Evolutionary conservation across 163 green algal genomes (phyloP).

Genomic region (Trebouxia gelatinosa): DNA sequence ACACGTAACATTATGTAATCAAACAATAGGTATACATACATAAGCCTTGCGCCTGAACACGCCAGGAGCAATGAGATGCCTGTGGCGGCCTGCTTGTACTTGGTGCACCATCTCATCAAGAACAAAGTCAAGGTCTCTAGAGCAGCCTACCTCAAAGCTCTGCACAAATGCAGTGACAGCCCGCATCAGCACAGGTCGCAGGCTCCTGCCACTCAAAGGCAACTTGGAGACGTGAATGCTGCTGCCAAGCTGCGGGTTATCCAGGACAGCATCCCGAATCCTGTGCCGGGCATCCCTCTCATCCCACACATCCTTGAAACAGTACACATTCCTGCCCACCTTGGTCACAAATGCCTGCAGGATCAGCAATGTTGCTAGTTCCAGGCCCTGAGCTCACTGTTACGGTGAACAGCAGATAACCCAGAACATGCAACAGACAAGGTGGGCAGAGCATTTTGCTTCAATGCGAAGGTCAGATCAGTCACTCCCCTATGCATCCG

Average conservation of each 20-base stretch:
- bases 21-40: not conserved
- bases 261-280: not conserved
- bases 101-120: not conserved
- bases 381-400: not conserved
- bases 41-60: too few relatives aligned
- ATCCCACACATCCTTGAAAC: slow-evolving; percentile 1
- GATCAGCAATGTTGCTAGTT: not conserved
- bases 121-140: not conserved
- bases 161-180: not conserved
- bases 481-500: not conserved
- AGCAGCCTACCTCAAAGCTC: not conserved
- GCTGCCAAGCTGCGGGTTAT: not conserved
- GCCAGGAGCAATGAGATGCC: not conserved
- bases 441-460: not conserved
- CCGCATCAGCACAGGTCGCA: not conserved
- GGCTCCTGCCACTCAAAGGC: too few relatives aligned
- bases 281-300: not conserved
- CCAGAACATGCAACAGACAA: too few relatives aligned
- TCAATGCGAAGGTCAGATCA: not conserved
- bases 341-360: slow-evolving; percentile 19
- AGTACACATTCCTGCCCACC: slow-evolving; percentile 8
- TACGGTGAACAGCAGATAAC: not conserved
- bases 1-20: not conserved
- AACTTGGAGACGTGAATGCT: too few relatives aligned
- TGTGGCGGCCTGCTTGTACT: not conserved